Evolutionary conservation across 345 rosid genomes (phyloP).

Genomic region (Syzygium grande): DNA sequence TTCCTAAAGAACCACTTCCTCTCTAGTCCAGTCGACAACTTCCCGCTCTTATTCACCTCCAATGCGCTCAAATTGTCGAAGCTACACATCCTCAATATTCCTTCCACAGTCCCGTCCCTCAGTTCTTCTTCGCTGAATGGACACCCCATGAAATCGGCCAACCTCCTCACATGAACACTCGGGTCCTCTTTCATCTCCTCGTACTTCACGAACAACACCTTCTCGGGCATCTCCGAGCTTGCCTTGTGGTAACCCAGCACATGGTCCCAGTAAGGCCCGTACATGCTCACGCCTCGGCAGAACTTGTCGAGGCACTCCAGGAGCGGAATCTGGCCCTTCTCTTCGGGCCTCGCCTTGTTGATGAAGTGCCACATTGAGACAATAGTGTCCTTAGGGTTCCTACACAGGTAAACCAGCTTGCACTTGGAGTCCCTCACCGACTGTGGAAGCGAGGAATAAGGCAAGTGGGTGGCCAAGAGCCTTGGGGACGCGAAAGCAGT

Average conservation of each 20-base stretch:
- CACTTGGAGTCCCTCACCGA: neutral
- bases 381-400: conserved; percentile 14
- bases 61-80: conserved; percentile 16
- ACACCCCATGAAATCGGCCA: conserved; percentile 29
- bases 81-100: conserved; percentile 18
- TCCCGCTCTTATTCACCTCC: conserved; percentile 19
- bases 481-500: neutral
- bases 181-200: conserved; percentile 25
- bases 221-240: conserved; percentile 11
- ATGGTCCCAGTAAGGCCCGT: conserved; percentile 31
- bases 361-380: conserved; percentile 1
- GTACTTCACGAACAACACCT: conserved; percentile 24
- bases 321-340: conserved; percentile 10
- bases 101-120: neutral
- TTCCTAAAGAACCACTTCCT: conserved; percentile 13
- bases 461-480: conserved; percentile 1
- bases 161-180: conserved; percentile 5
- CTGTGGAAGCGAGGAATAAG: neutral
- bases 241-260: conserved; percentile 28
- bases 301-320: conserved; percentile 20
- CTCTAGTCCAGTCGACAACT: conserved; percentile 4
- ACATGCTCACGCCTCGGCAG: conserved; percentile 14
- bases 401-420: conserved; percentile 7
- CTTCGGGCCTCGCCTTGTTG: conserved; percentile 5
- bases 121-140: conserved; percentile 11